Conservation (phyloP, 225 moss, liverwort and hornwort species). For the Pseudisothecium myosuroides region DNA sequence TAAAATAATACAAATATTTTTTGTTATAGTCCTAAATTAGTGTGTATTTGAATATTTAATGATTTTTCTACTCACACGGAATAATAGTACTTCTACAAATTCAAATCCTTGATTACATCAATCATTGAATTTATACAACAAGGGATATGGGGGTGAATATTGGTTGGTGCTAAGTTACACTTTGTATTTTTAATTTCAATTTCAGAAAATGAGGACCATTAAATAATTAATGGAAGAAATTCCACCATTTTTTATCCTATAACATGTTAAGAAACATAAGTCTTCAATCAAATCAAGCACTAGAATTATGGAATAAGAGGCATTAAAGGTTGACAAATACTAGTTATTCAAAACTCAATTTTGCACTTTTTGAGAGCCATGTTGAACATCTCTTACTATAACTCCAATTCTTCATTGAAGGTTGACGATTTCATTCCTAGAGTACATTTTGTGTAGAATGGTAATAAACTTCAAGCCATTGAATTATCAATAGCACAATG, state of each 20-base stretch:
- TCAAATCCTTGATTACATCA: neutral
- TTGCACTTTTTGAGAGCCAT: neutral
- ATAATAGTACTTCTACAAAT: neutral
- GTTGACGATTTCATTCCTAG: neutral
- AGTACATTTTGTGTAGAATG: neutral
- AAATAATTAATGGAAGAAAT: neutral
- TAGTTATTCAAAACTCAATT: neutral
- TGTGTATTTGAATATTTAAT: neutral
- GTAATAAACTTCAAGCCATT: neutral
- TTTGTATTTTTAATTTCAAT: neutral
- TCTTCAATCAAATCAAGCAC: neutral
- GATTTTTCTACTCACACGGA: neutral
- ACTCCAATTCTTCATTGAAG: neutral
- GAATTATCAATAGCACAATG: neutral
- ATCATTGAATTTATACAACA: no score
- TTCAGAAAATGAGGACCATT: neutral
- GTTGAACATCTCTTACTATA: rapidly evolving
- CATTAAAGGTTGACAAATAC: neutral
- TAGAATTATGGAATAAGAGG: neutral
- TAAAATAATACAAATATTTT: neutral
- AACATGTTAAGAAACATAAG: neutral
- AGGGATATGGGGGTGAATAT: neutral
- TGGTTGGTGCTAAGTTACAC: neutral
- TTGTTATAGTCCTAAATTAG: neutral
- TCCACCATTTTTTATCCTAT: no score